phyloP scores from a whole-genome alignment of 768 basidiomycete genomes.

The Coprinopsis strossmayeri region DNA sequence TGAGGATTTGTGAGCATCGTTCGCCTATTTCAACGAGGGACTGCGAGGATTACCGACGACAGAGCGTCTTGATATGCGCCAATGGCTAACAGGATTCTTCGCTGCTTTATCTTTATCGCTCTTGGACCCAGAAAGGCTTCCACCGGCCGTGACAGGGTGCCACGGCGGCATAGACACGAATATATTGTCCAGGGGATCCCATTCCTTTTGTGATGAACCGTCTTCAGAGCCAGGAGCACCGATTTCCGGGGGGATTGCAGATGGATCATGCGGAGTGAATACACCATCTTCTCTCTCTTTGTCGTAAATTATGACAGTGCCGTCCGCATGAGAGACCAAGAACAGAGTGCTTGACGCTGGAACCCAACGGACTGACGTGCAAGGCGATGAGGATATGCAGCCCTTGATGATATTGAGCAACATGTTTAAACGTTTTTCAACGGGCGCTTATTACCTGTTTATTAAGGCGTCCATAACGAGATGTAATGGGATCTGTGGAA shows the following conservation, averaged over 20 bases:
- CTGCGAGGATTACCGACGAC: conserved; percentile 51
- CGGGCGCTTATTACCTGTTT: too few relatives aligned
- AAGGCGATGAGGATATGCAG: conserved; percentile 70
- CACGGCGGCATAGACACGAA: conserved; percentile 82
- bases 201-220: conserved; percentile 38
- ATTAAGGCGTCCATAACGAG: conserved; percentile 81
- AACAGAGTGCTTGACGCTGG: conserved; percentile 76
- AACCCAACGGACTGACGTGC: conserved; percentile 90
- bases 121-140: conserved; percentile 27
- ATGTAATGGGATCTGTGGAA: conserved; percentile 64
- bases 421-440: too few relatives aligned
- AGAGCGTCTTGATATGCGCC: conserved; percentile 67
- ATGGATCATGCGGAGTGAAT: conserved; percentile 60
- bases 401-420: too few relatives aligned
- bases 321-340: conserved; percentile 83
- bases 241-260: conserved; percentile 22
- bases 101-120: conserved; percentile 56
- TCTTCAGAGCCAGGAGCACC: conserved; percentile 22
- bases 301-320: conserved; percentile 85
- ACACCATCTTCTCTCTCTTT: conserved; percentile 84
- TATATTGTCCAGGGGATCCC: conserved; percentile 74
- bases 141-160: conserved; percentile 58
- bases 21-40: not conserved
- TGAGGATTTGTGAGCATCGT: conserved; percentile 20
- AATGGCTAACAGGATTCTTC: conserved; percentile 89